phyloP scores from a whole-genome alignment of 2,329 filamentous ascomycete species.

The Trichoderma atroviride region DNA sequence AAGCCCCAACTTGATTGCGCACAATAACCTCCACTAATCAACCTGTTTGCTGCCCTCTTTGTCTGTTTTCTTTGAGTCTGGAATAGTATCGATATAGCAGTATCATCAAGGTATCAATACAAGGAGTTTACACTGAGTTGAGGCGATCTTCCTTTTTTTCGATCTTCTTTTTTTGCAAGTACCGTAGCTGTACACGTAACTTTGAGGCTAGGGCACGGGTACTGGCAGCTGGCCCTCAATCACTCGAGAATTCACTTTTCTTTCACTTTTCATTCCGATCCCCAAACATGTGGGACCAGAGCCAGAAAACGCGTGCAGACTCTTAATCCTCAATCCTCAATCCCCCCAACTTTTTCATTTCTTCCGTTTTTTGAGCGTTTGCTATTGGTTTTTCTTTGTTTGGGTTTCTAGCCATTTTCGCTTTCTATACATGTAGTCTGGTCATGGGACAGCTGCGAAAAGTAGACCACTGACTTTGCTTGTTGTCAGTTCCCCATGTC shows the following conservation, averaged over 20 bases:
- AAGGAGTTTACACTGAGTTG: neutral
- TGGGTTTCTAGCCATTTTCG: neutral
- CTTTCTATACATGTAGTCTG: neutral
- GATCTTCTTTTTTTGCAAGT: neutral
- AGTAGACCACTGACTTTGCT: neutral
- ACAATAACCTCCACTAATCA: constrained; percentile 45
- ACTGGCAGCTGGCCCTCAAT: neutral
- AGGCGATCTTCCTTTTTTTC: too few relatives aligned
- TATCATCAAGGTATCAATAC: constrained; percentile 11
- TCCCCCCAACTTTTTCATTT: neutral
- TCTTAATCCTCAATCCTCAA: neutral
- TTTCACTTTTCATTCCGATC: neutral
- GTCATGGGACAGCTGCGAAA: neutral
- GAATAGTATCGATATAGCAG: neutral
- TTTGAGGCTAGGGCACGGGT: neutral
- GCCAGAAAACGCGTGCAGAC: too few relatives aligned
- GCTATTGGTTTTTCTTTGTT: neutral
- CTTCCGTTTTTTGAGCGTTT: neutral
- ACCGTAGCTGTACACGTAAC: neutral
- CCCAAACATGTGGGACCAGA: neutral
- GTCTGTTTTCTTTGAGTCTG: neutral
- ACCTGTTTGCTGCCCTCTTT: neutral
- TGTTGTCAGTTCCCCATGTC: neutral
- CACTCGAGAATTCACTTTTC: neutral
- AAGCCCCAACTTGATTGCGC: constrained; percentile 51